Evolutionary conservation across 2,329 filamentous ascomycete genomes (phyloP).

Genomic region (Scytalidium sp.): DNA sequence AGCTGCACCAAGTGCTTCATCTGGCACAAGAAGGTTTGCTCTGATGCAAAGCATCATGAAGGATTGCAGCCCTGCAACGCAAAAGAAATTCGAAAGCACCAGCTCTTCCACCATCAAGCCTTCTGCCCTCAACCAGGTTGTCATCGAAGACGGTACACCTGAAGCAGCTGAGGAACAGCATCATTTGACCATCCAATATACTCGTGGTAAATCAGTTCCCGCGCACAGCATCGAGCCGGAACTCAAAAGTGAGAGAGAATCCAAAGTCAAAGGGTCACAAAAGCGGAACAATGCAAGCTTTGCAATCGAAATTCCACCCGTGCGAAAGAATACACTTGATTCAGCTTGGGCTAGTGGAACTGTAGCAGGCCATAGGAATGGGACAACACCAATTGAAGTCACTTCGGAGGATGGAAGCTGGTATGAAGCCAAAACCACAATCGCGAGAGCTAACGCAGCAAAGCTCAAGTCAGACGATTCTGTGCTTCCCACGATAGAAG

Average conservation of each 20-base stretch:
- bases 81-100: background rate
- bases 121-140: background rate
- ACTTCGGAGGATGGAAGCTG: background rate
- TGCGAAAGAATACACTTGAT: background rate
- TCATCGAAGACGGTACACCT: background rate
- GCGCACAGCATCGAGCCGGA: background rate
- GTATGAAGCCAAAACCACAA: background rate
- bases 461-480: background rate
- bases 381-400: background rate
- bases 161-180: background rate
- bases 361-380: background rate
- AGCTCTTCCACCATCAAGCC: background rate
- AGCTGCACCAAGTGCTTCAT: background rate
- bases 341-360: background rate
- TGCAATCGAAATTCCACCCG: background rate
- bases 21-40: background rate
- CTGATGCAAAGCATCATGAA: background rate
- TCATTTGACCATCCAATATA: background rate
- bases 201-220: background rate
- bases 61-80: background rate
- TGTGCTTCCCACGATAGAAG: background rate
- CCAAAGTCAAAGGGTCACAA: background rate
- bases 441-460: background rate
- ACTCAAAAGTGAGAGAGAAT: background rate
- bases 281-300: background rate